A percentile compares a stretch with the other conserved stretches of the same genome.
Conservation (phyloP, 1,284 basidiomycete genomes). For the Heliocybe sulcata region DNA sequence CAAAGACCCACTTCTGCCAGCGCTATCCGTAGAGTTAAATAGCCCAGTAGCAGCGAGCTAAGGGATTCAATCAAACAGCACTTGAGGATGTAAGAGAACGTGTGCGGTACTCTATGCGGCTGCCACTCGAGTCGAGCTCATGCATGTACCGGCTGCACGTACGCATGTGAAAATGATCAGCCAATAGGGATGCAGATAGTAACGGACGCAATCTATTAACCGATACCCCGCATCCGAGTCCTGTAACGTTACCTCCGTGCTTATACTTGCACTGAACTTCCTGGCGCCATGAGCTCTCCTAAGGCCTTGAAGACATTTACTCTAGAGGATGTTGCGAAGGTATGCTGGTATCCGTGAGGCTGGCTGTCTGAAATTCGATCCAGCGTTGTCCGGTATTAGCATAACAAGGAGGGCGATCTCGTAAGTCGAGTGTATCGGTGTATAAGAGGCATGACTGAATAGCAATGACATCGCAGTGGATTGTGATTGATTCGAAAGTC, state of each 20-base stretch:
- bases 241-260: background rate
- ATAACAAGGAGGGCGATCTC: slow-evolving; percentile 71
- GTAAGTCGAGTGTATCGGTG: slow-evolving; percentile 24
- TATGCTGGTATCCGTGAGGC: slow-evolving; percentile 14
- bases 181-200: no score
- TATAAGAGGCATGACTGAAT: background rate
- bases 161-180: no score
- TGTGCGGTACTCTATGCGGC: no score
- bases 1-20: no score
- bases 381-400: slow-evolving; percentile 32
- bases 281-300: slow-evolving; percentile 17
- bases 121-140: no score
- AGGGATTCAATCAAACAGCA: no score
- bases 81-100: no score
- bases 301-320: slow-evolving; percentile 31
- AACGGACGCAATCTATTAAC: no score
- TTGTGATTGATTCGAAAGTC: slow-evolving; percentile 61
- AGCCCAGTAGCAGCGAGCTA: no score
- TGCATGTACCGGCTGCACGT: no score
- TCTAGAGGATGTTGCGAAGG: slow-evolving; percentile 47
- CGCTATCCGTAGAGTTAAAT: no score
- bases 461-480: slow-evolving; percentile 34
- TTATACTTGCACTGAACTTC: background rate
- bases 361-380: slow-evolving; percentile 3
- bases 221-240: no score